phyloP scores from a whole-genome alignment of 2,329 filamentous ascomycete species.

The Mollisiaceae sp. region DNA sequence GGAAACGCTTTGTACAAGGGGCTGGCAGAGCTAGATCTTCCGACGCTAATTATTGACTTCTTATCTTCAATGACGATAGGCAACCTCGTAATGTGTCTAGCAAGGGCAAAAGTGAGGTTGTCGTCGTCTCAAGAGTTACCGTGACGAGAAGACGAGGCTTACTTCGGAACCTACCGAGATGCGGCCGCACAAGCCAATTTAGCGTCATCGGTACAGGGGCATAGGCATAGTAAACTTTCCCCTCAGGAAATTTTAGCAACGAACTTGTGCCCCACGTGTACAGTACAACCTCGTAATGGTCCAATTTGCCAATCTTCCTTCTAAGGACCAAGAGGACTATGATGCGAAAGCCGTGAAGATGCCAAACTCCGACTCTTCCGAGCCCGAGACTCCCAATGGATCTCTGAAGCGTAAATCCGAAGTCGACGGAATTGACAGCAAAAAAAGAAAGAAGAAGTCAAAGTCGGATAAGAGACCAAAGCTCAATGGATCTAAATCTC shows the following conservation, averaged over 20 bases:
- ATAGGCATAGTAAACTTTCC: conserved; percentile 15
- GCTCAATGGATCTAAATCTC: conserved; percentile 30
- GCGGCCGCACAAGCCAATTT: background rate
- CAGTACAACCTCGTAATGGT: conserved; percentile 29
- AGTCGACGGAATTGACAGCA: conserved; percentile 25
- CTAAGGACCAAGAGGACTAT: conserved; percentile 19
- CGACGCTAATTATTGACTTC: background rate
- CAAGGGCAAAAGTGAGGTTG: background rate
- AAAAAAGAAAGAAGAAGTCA: conserved; percentile 37
- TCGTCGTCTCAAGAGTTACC: conserved; percentile 5
- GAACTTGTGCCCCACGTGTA: conserved; percentile 6
- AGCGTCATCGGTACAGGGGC: conserved; percentile 20
- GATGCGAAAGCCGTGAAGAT: conserved; percentile 17
- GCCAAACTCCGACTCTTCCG: conserved; percentile 22
- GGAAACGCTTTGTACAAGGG: background rate
- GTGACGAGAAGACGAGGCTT: conserved; percentile 15
- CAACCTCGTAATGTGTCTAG: background rate
- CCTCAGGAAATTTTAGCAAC: conserved; percentile 21
- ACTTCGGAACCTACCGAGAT: background rate
- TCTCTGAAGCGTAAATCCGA: conserved; percentile 27
- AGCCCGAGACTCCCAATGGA: conserved; percentile 27
- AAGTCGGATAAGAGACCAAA: conserved; percentile 32
- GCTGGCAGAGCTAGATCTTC: too few relatives aligned
- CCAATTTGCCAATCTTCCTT: conserved; percentile 32
- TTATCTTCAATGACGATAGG: background rate